phyloP scores from a whole-genome alignment of 495 filamentous ascomycete genomes.

The Chlorociboria aeruginascens region DNA sequence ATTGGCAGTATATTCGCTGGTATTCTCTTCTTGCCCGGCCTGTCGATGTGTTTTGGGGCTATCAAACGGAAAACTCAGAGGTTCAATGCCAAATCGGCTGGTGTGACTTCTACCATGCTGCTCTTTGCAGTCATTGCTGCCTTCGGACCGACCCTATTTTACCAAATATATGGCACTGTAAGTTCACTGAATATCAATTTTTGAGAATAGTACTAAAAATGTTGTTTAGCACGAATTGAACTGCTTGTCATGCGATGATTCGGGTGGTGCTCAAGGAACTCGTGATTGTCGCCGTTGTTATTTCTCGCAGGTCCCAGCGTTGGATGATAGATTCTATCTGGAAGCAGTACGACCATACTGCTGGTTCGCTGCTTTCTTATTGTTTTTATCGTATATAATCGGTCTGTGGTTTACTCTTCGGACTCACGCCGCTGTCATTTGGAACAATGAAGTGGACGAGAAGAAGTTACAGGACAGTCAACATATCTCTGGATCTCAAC shows the following conservation, averaged over 20 bases:
- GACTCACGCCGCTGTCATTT: constrained; percentile 94
- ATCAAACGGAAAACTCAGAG: constrained; percentile 97
- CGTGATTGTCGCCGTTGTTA: constrained; percentile 84
- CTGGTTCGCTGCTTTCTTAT: constrained; percentile 68
- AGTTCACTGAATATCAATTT: constrained; percentile 21
- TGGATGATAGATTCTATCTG: constrained; percentile 76
- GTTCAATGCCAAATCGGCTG: constrained; percentile 95
- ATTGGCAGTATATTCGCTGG: constrained; percentile 97
- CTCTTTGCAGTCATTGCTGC: constrained; percentile 93
- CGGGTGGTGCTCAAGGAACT: constrained; percentile 20
- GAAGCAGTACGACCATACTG: constrained; percentile 89
- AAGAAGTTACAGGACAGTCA: constrained; percentile 45
- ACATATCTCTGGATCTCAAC: constrained; percentile 18
- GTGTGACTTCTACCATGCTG: constrained; percentile 96
- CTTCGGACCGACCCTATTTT: constrained; percentile 98
- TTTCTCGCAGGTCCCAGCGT: constrained; percentile 79
- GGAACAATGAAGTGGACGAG: constrained; percentile 79
- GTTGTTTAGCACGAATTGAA: constrained; percentile 70
- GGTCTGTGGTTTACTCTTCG: constrained; percentile 93
- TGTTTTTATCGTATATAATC: constrained; percentile 90
- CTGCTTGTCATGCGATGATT: constrained; percentile 60
- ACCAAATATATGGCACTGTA: constrained; percentile 94
- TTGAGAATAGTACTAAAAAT: constrained; percentile 20
- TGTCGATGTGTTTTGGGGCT: constrained; percentile 98
- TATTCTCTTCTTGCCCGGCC: constrained; percentile 87